Evolutionary conservation across 164 flowering plant genomes (phyloP), one percentile per base, ranked within the genome.

Genomic region (Nymphaea colorata): DNA sequence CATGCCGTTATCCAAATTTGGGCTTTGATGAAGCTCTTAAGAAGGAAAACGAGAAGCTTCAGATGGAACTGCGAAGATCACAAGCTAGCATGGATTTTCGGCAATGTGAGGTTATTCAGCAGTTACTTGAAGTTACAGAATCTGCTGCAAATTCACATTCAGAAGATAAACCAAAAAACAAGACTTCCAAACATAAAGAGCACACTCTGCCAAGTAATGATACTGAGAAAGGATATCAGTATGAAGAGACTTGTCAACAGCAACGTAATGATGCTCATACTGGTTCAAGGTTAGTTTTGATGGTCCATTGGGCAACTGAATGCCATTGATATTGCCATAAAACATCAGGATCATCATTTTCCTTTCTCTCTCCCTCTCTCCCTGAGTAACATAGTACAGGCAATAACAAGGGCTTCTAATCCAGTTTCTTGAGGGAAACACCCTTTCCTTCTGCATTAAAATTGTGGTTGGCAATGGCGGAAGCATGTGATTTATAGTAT

Each of bases 11-110:
- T 64, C 97, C 97, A 17, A 82, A 85, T 71, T 66, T 87, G 79
- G 76, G 78, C 67, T 81, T 94, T 71, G 80, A 78, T 69, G 77
- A 83, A 66, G 99, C 93, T 44, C 83, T 94, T 14, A 67, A 71
- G 67, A 83, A 85, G 70, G 99, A 94, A 80, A 90, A 78, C 67
- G 88, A 86, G 74, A 94, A 94, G 82, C 99, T 91, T 67, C 86
- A 91, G 66, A 60, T 76, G 59, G 98, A 91, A 74, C 82, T 94
- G 44, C 88, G 88, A 73, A 77, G 74, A 12, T 94, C 97, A 25
- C 96, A 94, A 77, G 81, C 89, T 68, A 68, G 80, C 77, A 68
- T 81, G 79, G 95, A 91, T 76, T 84, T 86, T 66, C 47, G 74
- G 67, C 89, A 89, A 59, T 91, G 96, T 71, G 81, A 94, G 79